A percentile compares a stretch with the other conserved stretches of the same genome.
These are phyloP conservation scores for Fraxinus paxiana DNA, from an alignment of 305 asterid genomes.

Conservation along the genomic window DNA sequence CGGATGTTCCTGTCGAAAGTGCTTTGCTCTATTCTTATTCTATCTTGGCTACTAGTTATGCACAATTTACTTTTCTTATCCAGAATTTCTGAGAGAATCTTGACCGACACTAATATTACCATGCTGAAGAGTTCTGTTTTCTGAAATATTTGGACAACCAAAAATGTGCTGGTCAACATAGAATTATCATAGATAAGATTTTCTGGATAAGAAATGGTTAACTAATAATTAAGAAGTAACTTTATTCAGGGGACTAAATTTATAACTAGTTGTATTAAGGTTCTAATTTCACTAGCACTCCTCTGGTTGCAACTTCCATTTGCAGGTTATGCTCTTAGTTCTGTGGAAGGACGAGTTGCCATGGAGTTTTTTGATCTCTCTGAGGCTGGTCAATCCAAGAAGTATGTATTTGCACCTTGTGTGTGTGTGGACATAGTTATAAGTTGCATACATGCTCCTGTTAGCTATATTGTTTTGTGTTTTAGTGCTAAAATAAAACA, in stretches of 20 bases:
- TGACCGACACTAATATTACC: neutral
- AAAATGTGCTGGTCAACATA: neutral
- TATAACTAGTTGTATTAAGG: neutral
- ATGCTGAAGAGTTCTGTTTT: neutral
- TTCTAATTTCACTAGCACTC: slow-evolving; percentile 1
- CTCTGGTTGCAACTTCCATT: slow-evolving; percentile 19
- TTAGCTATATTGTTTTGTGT: neutral
- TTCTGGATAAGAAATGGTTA: neutral
- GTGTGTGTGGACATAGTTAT: slow-evolving; percentile 1
- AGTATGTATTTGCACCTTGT: slow-evolving; percentile 42
- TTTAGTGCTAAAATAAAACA: neutral
- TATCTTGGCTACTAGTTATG: neutral
- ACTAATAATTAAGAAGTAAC: neutral
- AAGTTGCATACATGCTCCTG: neutral
- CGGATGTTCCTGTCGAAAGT: neutral
- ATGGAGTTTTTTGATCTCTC: slow-evolving; percentile 92
- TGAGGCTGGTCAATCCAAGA: slow-evolving; percentile 76
- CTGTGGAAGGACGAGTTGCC: slow-evolving; percentile 88
- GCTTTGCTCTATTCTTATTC: neutral
- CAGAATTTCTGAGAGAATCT: neutral
- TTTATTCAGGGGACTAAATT: neutral
- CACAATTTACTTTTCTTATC: neutral
- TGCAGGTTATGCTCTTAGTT: slow-evolving; percentile 94
- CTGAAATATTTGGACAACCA: neutral
- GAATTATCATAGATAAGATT: neutral